phyloP scores from a whole-genome alignment of 176 grass and related monocot species.

The Oryza meyeriana region DNA sequence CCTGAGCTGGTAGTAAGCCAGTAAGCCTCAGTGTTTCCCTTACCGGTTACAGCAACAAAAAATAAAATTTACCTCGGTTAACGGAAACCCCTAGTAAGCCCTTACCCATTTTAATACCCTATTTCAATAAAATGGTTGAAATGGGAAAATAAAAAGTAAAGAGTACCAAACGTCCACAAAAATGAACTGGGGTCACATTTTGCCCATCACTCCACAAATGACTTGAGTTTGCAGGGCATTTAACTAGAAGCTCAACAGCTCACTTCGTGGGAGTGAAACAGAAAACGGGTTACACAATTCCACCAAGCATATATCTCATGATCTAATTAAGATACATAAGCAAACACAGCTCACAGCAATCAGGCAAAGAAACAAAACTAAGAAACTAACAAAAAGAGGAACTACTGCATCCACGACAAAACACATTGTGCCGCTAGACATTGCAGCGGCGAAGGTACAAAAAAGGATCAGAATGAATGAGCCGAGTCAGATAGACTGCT shows the following conservation, averaged over 20 bases:
- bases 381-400: slow-evolving; percentile 5
- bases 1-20: too few species aligned
- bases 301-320: slow-evolving; percentile 1
- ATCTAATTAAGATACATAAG: slow-evolving; percentile 21
- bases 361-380: neutral
- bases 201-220: neutral
- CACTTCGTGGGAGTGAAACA: neutral
- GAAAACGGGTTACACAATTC: neutral
- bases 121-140: too few species aligned
- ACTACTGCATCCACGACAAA: slow-evolving; percentile 22
- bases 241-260: neutral
- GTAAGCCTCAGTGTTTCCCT: too few species aligned
- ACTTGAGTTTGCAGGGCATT: neutral
- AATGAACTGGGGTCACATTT: too few species aligned
- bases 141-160: too few species aligned
- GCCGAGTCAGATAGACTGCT: slow-evolving; percentile 30
- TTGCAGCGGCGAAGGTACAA: neutral
- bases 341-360: slow-evolving; percentile 18
- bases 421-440: neutral
- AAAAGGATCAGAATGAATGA: slow-evolving; percentile 11
- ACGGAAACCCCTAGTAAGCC: too few species aligned
- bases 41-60: too few species aligned
- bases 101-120: too few species aligned
- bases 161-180: too few species aligned
- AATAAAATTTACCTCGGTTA: too few species aligned